Evolutionary conservation across 805 yeast genomes (phyloP).

Genomic region (Barnettozyma populi): DNA sequence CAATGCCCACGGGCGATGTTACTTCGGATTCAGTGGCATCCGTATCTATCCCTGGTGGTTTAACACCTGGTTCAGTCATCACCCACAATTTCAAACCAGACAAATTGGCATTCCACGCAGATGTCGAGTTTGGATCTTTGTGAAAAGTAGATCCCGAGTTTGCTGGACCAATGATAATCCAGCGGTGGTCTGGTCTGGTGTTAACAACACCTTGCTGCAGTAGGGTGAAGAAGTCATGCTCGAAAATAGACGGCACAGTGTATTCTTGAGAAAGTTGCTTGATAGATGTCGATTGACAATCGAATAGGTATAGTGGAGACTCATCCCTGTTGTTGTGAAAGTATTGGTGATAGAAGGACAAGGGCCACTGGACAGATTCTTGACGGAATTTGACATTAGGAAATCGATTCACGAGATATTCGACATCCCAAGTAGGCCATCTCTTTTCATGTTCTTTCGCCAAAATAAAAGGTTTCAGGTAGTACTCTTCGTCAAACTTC

Average conservation of each 20-base stretch:
- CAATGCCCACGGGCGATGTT: slow-evolving; percentile 85
- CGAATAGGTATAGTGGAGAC: slow-evolving; percentile 80
- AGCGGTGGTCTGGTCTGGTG: slow-evolving; percentile 85
- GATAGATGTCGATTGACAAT: slow-evolving; percentile 71
- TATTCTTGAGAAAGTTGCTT: slow-evolving; percentile 48
- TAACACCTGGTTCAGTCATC: slow-evolving; percentile 72
- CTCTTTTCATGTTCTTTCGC: slow-evolving; percentile 20
- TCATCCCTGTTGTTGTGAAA: slow-evolving; percentile 64
- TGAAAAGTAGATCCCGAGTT: slow-evolving; percentile 88
- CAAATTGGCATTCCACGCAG: slow-evolving; percentile 84
- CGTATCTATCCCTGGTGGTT: slow-evolving; percentile 84
- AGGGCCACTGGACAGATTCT: slow-evolving; percentile 80
- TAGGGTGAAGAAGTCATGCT: slow-evolving; percentile 56
- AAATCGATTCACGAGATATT: slow-evolving; percentile 44
- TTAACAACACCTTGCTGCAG: slow-evolving; percentile 26
- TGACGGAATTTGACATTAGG: slow-evolving; percentile 67
- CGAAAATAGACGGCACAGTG: slow-evolving; percentile 46
- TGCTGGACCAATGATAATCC: slow-evolving; percentile 83
- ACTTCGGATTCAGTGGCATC: slow-evolving; percentile 79
- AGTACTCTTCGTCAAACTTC: slow-evolving; percentile 41
- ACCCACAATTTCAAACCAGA: slow-evolving; percentile 80
- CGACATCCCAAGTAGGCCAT: slow-evolving; percentile 62
- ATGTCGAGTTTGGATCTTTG: slow-evolving; percentile 86
- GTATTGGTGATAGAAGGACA: slow-evolving; percentile 56
- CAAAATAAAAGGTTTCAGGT: slow-evolving; percentile 61